Percentiles rank a stretch among this genome's conserved stretches.
Conservation (phyloP, 345 rosid species). For the Gossypium australe region DNA sequence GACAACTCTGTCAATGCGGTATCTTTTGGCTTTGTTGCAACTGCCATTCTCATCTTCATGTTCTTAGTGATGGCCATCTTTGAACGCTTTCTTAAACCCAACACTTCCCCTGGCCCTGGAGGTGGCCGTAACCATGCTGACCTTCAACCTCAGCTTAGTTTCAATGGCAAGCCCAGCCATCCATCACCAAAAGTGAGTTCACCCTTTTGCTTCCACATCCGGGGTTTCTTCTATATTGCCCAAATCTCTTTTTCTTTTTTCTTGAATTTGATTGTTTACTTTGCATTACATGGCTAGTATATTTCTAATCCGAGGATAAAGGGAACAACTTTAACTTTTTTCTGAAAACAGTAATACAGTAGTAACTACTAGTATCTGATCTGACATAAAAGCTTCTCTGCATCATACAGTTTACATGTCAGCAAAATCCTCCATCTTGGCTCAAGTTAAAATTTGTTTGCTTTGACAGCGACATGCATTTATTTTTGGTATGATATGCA, state of each 20-base stretch:
- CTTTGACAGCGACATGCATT: background rate
- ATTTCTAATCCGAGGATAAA: too few relatives aligned
- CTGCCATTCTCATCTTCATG: slow-evolving; percentile 95
- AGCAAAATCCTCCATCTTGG: background rate
- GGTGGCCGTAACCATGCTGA: slow-evolving; percentile 27
- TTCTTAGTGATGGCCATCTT: slow-evolving; percentile 91
- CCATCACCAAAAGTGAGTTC: slow-evolving; percentile 73
- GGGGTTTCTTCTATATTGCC: slow-evolving; percentile 5
- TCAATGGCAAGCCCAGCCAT: slow-evolving; percentile 52
- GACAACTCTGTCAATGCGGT: slow-evolving; percentile 83
- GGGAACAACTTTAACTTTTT: too few relatives aligned
- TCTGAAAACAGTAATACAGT: too few relatives aligned
- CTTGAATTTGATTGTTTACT: background rate
- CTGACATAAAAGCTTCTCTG: slow-evolving; percentile 23
- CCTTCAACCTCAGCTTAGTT: slow-evolving; percentile 52
- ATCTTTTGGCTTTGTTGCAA: slow-evolving; percentile 92
- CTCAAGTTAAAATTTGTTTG: background rate
- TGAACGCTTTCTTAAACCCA: slow-evolving; percentile 72
- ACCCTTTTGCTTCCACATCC: background rate
- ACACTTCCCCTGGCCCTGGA: slow-evolving; percentile 21
- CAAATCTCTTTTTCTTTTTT: background rate
- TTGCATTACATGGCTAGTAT: too few relatives aligned
- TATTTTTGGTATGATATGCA: too few relatives aligned
- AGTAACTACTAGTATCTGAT: background rate
- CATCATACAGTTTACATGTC: background rate